Evolutionary conservation across 2,329 filamentous ascomycete genomes (phyloP).

Genomic region (Dothideomycetes sp.): DNA sequence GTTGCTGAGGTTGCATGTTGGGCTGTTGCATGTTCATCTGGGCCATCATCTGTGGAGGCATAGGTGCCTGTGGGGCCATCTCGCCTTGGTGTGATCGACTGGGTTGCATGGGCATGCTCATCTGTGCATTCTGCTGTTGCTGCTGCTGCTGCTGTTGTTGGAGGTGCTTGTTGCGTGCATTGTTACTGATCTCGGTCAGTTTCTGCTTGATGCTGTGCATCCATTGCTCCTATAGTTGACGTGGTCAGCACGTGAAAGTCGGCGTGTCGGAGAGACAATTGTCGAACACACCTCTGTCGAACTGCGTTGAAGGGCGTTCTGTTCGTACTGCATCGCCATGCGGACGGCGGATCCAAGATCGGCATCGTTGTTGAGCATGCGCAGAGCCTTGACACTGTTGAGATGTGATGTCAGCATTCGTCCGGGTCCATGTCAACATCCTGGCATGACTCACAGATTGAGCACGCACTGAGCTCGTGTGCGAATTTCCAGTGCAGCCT

Average conservation of each 20-base stretch:
- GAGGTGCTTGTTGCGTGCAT: neutral
- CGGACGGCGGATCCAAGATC: slow-evolving; percentile 8
- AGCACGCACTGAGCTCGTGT: slow-evolving; percentile 23
- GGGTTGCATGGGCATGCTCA: slow-evolving; percentile 27
- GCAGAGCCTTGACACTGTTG: slow-evolving; percentile 15
- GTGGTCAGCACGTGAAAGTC: neutral
- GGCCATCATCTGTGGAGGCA: slow-evolving; percentile 42
- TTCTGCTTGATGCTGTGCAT: slow-evolving; percentile 14
- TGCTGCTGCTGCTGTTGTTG: slow-evolving; percentile 11
- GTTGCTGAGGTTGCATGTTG: slow-evolving; percentile 23
- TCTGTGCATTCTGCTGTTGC: slow-evolving; percentile 13
- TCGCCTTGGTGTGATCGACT: slow-evolving; percentile 33
- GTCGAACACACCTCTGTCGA: slow-evolving; percentile 9
- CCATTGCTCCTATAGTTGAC: slow-evolving; percentile 15
- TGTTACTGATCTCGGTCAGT: slow-evolving; percentile 13
- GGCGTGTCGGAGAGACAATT: neutral
- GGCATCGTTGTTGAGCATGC: slow-evolving; percentile 9
- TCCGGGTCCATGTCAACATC: neutral
- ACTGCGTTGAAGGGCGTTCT: slow-evolving; percentile 7
- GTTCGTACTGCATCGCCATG: slow-evolving; percentile 14
- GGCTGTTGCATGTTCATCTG: slow-evolving; percentile 32
- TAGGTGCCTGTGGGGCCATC: slow-evolving; percentile 35
- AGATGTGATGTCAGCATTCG: slow-evolving; percentile 6
- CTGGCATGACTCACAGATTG: slow-evolving; percentile 23
- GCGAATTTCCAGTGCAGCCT: slow-evolving; percentile 23